Percentiles rank a stretch among this genome's conserved stretches.
These are phyloP conservation scores for Arxiozyma bovina DNA, from an alignment of 1,139 yeast genomes.

Conservation along the genomic window DNA sequence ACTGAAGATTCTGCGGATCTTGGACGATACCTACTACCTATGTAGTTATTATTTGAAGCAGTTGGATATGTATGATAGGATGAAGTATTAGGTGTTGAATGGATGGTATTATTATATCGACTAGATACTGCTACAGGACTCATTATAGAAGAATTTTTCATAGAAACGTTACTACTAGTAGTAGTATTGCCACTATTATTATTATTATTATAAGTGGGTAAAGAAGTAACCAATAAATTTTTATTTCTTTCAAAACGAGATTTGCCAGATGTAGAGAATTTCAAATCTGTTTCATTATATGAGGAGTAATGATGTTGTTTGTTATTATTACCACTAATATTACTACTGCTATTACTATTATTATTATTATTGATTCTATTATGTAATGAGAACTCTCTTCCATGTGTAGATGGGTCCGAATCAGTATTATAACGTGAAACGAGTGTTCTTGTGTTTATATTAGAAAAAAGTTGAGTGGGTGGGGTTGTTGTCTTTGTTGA, in stretches of 20 bases:
- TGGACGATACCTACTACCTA: conserved; percentile 13
- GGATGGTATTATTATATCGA: conserved; percentile 16
- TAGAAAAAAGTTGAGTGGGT: not conserved
- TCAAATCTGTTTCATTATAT: not conserved
- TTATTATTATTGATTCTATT: not conserved
- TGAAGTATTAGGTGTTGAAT: not conserved
- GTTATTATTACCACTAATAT: not conserved
- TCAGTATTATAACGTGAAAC: conserved; percentile 1
- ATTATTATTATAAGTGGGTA: not conserved
- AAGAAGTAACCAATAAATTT: not conserved
- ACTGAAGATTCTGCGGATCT: conserved; percentile 11
- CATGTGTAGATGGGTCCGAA: not conserved
- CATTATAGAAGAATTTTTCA: not conserved
- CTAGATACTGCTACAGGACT: conserved; percentile 8
- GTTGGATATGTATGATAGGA: not conserved
- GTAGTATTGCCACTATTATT: not conserved
- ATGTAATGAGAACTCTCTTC: not conserved
- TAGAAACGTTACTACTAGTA: not conserved
- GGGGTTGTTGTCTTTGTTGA: not conserved
- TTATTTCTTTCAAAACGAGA: not conserved
- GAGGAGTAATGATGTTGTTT: not conserved
- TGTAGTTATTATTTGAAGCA: conserved; percentile 4
- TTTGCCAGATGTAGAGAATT: not conserved
- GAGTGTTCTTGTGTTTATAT: not conserved
- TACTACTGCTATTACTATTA: too few species aligned